Conservation (phyloP, 352 stramenopile species). For the Phytopythium kandeliae region DNA sequence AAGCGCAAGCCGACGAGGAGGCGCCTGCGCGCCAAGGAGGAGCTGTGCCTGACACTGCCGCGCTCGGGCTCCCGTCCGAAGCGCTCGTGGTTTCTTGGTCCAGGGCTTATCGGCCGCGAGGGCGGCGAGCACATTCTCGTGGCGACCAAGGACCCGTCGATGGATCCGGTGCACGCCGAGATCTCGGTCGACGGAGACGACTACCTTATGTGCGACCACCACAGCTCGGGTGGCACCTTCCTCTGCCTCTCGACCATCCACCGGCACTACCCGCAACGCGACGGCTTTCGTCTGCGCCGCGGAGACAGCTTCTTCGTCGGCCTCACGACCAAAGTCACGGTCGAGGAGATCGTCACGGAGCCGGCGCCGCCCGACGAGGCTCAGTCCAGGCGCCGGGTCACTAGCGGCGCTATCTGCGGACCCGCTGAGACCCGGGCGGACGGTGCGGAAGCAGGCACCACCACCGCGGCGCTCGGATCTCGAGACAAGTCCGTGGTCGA, state of each 20-base stretch:
- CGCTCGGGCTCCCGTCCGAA: constrained; percentile 26
- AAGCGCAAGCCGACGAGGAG: constrained; percentile 6
- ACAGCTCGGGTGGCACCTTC: constrained; percentile 45
- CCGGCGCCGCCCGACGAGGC: background rate
- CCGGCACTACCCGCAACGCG: constrained; percentile 61
- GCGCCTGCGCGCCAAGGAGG: constrained; percentile 39
- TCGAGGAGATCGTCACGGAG: constrained; percentile 21
- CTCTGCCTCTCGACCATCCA: constrained; percentile 67
- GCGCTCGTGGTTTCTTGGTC: constrained; percentile 59
- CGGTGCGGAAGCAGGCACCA: too few relatives aligned
- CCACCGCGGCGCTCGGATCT: too few relatives aligned
- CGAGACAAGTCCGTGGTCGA: background rate
- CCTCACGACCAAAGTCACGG: constrained; percentile 15
- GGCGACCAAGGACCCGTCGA: constrained; percentile 46
- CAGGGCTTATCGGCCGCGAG: constrained; percentile 58
- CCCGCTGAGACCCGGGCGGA: too few relatives aligned
- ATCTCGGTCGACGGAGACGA: constrained; percentile 52
- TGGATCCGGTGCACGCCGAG: constrained; percentile 65
- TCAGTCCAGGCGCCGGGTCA: background rate
- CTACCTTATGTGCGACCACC: constrained; percentile 49
- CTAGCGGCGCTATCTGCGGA: too few relatives aligned
- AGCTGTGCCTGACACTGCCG: constrained; percentile 46
- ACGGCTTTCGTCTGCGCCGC: constrained; percentile 51
- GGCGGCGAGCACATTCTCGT: constrained; percentile 36
- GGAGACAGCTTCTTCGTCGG: constrained; percentile 52